These are phyloP conservation scores for Gomphus sp. DNA, from an alignment of 1,284 basidiomycete genomes.

Conservation along the genomic window DNA sequence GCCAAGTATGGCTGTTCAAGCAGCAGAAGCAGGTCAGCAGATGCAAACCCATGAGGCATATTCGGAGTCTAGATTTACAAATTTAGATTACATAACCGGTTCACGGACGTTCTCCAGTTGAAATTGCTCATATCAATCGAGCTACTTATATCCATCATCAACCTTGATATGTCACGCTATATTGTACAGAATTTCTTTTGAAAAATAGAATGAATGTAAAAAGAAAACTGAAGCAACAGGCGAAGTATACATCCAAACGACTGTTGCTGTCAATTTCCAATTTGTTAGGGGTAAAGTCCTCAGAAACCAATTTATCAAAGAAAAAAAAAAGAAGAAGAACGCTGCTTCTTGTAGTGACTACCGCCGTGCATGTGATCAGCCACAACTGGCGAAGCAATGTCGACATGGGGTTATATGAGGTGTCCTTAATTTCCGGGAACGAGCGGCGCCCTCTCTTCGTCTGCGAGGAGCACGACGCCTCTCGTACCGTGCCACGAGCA, in stretches of 20 bases:
- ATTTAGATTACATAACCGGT: background rate
- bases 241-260: background rate
- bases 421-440: constrained; percentile 27
- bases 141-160: background rate
- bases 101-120: too few relatives aligned
- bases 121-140: background rate
- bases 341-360: background rate
- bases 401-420: background rate
- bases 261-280: background rate
- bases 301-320: background rate
- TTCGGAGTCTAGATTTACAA: background rate
- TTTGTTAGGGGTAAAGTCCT: background rate
- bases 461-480: constrained; percentile 58
- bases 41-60: background rate
- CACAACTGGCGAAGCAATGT: background rate
- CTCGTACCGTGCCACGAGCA: constrained; percentile 29
- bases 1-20: background rate
- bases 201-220: background rate
- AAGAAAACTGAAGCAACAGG: background rate
- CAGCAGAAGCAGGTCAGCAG: background rate
- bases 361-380: background rate
- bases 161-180: background rate
- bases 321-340: too few relatives aligned
- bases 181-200: background rate
- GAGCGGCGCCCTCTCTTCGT: constrained; percentile 83